phyloP scores from a whole-genome alignment of 2,329 filamentous ascomycete genomes.

The Neocucurbitaria cava region DNA sequence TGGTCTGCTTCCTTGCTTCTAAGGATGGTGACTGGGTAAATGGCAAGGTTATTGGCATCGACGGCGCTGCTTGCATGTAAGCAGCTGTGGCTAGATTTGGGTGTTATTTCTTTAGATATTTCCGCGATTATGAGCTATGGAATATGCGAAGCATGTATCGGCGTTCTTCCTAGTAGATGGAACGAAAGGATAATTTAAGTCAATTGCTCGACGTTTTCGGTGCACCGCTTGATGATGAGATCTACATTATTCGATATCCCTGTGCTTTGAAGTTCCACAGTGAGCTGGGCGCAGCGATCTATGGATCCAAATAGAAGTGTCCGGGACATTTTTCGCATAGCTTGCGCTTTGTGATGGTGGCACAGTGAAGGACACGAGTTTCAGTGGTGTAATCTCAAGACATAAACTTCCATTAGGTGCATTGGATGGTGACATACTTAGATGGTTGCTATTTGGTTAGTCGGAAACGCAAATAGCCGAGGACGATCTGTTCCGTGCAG shows the following conservation, averaged over 20 bases:
- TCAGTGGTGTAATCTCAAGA: no score
- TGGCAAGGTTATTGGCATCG: constrained; percentile 61
- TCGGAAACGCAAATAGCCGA: constrained; percentile 2
- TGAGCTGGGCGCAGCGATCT: no score
- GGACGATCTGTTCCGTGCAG: constrained; percentile 12
- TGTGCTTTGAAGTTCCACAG: neutral
- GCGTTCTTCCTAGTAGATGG: constrained; percentile 22
- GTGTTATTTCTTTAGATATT: constrained; percentile 15
- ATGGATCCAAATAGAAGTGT: no score
- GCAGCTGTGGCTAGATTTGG: neutral
- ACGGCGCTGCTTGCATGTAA: constrained; percentile 54
- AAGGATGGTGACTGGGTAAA: constrained; percentile 65
- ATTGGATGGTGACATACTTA: neutral
- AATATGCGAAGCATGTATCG: constrained; percentile 20
- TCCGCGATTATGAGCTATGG: constrained; percentile 11
- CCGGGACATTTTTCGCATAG: no score
- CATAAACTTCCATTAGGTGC: neutral
- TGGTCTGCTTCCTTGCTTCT: constrained; percentile 66
- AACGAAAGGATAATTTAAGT: constrained; percentile 2
- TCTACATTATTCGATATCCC: neutral
- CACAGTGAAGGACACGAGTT: no score
- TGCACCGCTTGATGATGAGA: neutral
- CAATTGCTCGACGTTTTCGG: neutral
- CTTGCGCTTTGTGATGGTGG: no score
- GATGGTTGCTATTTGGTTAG: constrained; percentile 5